Percentiles rank a stretch among this genome's conserved stretches.
These are phyloP conservation scores for Colletotrichum lini DNA, from an alignment of 2,329 filamentous ascomycete genomes.

Conservation along the genomic window DNA sequence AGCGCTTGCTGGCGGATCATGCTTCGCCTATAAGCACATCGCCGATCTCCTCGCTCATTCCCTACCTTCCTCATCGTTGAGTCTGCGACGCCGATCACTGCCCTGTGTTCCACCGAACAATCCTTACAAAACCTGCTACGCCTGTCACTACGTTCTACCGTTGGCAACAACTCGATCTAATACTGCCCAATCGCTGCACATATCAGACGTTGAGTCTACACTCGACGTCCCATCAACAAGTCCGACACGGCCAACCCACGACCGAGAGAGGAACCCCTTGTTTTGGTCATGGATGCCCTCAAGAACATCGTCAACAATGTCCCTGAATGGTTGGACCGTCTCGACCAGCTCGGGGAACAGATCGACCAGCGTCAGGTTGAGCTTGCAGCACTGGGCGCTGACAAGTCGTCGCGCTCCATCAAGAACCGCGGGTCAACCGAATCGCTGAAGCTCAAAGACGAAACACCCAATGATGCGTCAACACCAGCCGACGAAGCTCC, in stretches of 20 bases:
- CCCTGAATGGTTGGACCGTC: conserved; percentile 71
- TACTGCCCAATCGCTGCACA: not conserved
- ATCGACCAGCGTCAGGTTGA: conserved; percentile 74
- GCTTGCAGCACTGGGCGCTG: conserved; percentile 64
- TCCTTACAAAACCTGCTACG: conserved; percentile 24
- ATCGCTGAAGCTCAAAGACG: conserved; percentile 66
- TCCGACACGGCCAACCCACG: conserved; percentile 48
- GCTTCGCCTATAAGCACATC: conserved; percentile 36
- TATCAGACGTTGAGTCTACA: conserved; percentile 47
- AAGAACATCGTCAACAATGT: conserved; percentile 68
- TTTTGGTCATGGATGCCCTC: conserved; percentile 69
- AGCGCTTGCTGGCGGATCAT: conserved; percentile 38
- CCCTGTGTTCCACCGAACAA: conserved; percentile 29
- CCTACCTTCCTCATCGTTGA: conserved; percentile 50
- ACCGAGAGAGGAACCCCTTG: conserved; percentile 48
- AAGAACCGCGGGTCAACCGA: conserved; percentile 68
- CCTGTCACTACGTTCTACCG: conserved; percentile 8
- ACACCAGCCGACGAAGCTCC: conserved; percentile 18
- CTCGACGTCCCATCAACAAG: conserved; percentile 46
- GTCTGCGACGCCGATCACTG: conserved; percentile 34
- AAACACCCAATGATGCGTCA: conserved; percentile 46
- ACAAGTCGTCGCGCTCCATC: conserved; percentile 57
- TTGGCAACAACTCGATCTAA: conserved; percentile 8
- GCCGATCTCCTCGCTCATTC: conserved; percentile 29
- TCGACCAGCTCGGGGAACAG: conserved; percentile 73